These are phyloP conservation scores for Apiospora aurea DNA, from an alignment of 2,329 filamentous ascomycete genomes.

Conservation along the genomic window DNA sequence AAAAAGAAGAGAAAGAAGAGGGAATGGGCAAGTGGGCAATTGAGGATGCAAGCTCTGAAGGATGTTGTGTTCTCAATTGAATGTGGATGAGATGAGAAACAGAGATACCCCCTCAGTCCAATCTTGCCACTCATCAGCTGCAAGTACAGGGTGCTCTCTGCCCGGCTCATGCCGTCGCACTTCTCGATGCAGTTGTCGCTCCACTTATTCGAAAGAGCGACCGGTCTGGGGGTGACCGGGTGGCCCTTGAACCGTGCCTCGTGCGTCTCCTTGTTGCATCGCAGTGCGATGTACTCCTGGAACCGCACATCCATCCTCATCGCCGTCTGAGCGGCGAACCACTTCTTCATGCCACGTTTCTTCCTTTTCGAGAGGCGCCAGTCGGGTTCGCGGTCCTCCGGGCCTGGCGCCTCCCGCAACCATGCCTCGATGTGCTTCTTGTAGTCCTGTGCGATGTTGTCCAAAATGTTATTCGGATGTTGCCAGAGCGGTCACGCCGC, in stretches of 20 bases:
- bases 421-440: neutral
- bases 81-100: too few species aligned
- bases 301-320: neutral
- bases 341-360: neutral
- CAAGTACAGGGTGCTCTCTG: neutral
- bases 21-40: neutral
- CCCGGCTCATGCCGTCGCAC: neutral
- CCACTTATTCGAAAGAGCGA: neutral
- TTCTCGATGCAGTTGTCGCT: neutral
- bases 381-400: neutral
- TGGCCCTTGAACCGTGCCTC: neutral
- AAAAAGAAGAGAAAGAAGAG: neutral
- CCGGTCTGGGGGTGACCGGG: neutral
- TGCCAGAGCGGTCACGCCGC: neutral
- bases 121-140: neutral
- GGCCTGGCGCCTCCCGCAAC: neutral
- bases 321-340: neutral
- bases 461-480: neutral
- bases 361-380: neutral
- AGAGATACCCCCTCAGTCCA: neutral
- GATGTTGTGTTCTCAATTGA: too few species aligned
- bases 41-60: neutral
- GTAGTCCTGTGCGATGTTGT: neutral
- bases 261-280: neutral
- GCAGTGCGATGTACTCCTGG: neutral